A percentile compares a stretch with the other conserved stretches of the same genome.
Evolutionary conservation across 2,329 filamentous ascomycete genomes (phyloP).

Genomic region (Epichloe sibirici): DNA sequence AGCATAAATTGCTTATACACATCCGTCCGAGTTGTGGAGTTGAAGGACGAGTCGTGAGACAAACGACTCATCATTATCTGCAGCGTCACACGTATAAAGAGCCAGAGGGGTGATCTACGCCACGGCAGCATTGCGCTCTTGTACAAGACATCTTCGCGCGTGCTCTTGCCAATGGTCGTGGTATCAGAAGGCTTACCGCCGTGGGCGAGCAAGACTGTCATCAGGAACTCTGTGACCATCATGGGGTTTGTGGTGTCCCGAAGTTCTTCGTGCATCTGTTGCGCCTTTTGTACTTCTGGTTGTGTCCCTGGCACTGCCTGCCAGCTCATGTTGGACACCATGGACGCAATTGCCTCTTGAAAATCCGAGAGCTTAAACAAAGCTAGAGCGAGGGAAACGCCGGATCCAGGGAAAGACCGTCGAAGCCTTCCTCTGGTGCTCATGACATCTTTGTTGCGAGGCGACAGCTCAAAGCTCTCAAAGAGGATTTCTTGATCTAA

Average conservation of each 20-base stretch:
- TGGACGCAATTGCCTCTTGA: slow-evolving; percentile 7
- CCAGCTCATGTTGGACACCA: slow-evolving; percentile 15
- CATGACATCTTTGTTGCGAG: slow-evolving; percentile 16
- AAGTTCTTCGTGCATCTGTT: slow-evolving; percentile 21
- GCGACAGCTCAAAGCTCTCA: slow-evolving; percentile 23
- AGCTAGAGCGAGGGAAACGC: slow-evolving; percentile 10
- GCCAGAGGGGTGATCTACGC: slow-evolving; percentile 41
- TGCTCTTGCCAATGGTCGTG: slow-evolving; percentile 33
- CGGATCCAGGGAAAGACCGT: slow-evolving; percentile 16
- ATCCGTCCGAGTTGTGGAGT: slow-evolving; percentile 2
- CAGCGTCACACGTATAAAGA: slow-evolving; percentile 39
- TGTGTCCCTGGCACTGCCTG: slow-evolving; percentile 12
- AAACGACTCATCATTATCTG: slow-evolving; percentile 20
- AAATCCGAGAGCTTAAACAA: slow-evolving; percentile 9
- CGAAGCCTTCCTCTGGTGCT: slow-evolving; percentile 17
- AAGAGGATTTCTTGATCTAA: slow-evolving; percentile 11
- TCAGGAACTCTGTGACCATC: slow-evolving; percentile 36
- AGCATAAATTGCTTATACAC: slow-evolving; percentile 5
- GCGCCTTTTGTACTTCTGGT: slow-evolving; percentile 24
- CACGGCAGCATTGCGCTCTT: slow-evolving; percentile 20
- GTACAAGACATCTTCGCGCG: slow-evolving; percentile 42
- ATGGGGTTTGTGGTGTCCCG: slow-evolving; percentile 36
- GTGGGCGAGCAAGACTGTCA: slow-evolving; percentile 23
- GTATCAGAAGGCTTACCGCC: slow-evolving; percentile 19
- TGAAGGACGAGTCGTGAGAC: slow-evolving; percentile 1